phyloP scores from a whole-genome alignment of 179 eudicot species.

The Actinidia arguta region DNA sequence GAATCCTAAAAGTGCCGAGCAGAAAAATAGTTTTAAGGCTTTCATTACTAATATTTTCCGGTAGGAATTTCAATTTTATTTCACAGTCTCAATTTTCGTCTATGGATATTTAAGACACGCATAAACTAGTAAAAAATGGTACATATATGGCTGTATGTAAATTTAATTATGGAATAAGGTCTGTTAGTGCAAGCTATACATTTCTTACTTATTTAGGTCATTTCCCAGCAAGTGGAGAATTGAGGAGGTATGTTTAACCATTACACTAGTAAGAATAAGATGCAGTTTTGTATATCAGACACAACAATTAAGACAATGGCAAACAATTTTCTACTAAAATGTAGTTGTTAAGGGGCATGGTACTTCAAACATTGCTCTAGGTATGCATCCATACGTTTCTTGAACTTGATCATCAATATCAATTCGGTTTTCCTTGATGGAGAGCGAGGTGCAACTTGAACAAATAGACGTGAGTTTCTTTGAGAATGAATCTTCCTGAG shows the following conservation, averaged over 20 bases:
- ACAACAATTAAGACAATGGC: too few species aligned
- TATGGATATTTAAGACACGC: too few species aligned
- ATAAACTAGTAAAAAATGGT: too few species aligned
- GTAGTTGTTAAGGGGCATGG: background rate
- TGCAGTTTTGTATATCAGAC: background rate
- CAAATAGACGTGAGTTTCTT: conserved; percentile 41
- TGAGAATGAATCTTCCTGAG: conserved; percentile 58
- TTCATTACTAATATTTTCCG: too few species aligned
- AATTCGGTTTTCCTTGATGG: conserved; percentile 42
- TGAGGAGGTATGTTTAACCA: background rate
- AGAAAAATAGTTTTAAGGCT: too few species aligned
- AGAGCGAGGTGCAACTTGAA: conserved; percentile 42
- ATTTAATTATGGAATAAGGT: too few species aligned
- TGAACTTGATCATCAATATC: conserved; percentile 70
- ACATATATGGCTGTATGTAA: too few species aligned
- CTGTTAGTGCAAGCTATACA: too few species aligned
- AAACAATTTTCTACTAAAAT: background rate
- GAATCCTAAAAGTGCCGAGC: too few species aligned
- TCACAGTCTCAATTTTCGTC: too few species aligned
- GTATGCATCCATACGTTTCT: conserved; percentile 75
- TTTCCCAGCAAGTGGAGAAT: background rate
- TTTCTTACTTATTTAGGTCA: background rate
- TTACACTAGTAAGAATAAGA: background rate
- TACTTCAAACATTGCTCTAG: conserved; percentile 95
- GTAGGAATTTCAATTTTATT: too few species aligned